Conservation (phyloP, 2,329 filamentous ascomycete species). For the Cercospora sojina region DNA sequence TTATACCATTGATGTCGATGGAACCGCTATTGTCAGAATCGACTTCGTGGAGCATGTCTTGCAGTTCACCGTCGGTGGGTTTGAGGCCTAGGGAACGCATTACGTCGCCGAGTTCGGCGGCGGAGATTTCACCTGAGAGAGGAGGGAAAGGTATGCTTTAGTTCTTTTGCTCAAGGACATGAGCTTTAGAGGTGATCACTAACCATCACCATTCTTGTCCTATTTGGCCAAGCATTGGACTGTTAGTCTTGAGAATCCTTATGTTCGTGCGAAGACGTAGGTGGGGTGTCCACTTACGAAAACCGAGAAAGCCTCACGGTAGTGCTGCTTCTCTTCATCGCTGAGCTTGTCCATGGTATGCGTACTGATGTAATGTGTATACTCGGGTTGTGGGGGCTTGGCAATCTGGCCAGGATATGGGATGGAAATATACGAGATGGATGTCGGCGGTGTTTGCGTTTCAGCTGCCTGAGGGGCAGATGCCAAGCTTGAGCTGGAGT, state of each 20-base stretch:
- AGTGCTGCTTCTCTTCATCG: conserved; percentile 18
- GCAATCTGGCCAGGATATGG: not conserved
- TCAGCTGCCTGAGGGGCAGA: conserved; percentile 5
- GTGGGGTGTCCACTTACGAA: conserved; percentile 13
- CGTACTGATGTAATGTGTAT: not conserved
- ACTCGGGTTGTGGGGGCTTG: not conserved
- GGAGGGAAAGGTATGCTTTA: not conserved
- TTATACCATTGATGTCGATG: conserved; percentile 21
- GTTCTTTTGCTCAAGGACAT: not conserved
- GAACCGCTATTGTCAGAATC: conserved; percentile 21
- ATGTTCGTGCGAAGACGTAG: not conserved
- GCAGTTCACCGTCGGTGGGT: conserved; percentile 21
- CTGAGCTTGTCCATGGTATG: conserved; percentile 15
- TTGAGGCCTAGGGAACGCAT: conserved; percentile 23
- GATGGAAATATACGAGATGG: not conserved
- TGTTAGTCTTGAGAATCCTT: not conserved
- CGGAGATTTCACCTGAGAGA: conserved; percentile 22
- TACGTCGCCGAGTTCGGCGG: conserved; percentile 22
- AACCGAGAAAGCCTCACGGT: conserved; percentile 18
- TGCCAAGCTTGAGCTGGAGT: not conserved
- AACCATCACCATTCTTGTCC: conserved; percentile 26
- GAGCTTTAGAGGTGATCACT: not conserved
- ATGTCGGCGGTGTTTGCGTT: not conserved
- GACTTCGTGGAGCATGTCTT: conserved; percentile 25
- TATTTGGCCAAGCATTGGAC: conserved; percentile 7